These are phyloP conservation scores for Magnaporthales sp. DNA, from an alignment of 2,329 filamentous ascomycete species.

Conservation along the genomic window DNA sequence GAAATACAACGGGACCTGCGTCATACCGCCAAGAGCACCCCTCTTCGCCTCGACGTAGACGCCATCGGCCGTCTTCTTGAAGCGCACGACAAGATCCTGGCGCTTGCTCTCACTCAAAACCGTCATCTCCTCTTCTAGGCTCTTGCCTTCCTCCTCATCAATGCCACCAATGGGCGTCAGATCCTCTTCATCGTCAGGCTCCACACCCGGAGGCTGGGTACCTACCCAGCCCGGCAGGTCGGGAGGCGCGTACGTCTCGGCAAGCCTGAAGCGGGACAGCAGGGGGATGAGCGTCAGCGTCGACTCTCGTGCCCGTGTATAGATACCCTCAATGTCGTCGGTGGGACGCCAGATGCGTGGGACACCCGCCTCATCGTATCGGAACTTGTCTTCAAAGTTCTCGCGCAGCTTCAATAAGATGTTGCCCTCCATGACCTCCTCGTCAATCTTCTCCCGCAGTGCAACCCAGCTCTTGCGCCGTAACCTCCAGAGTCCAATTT, in stretches of 20 bases:
- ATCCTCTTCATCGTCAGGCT: slow-evolving; percentile 83
- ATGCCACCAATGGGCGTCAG: slow-evolving; percentile 82
- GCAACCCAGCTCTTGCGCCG: slow-evolving; percentile 93
- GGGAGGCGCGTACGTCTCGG: slow-evolving; percentile 64
- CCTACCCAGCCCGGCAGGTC: slow-evolving; percentile 83
- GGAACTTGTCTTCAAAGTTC: slow-evolving; percentile 99
- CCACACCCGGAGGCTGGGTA: slow-evolving; percentile 62
- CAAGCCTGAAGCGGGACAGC: slow-evolving; percentile 73
- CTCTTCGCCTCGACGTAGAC: slow-evolving; percentile 98
- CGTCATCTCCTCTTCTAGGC: slow-evolving; percentile 91
- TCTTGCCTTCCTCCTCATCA: slow-evolving; percentile 91
- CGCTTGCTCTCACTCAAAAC: slow-evolving; percentile 85
- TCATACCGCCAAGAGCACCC: slow-evolving; percentile 89
- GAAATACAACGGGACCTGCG: slow-evolving; percentile 90
- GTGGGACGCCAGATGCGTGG: slow-evolving; percentile 94
- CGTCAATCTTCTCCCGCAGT: slow-evolving; percentile 81
- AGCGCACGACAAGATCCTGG: slow-evolving; percentile 84
- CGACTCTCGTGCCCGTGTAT: slow-evolving; percentile 85
- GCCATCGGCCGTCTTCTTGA: slow-evolving; percentile 97
- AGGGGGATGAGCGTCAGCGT: slow-evolving; percentile 87
- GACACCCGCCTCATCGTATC: slow-evolving; percentile 90
- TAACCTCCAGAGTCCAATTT: slow-evolving; percentile 85
- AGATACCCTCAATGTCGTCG: slow-evolving; percentile 94
- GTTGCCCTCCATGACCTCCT: slow-evolving; percentile 97
- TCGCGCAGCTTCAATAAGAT: slow-evolving; percentile 90